Base-by-base conservation (phyloP, 1,284 basidiomycete species). In the Agaricales sp. region DNA sequence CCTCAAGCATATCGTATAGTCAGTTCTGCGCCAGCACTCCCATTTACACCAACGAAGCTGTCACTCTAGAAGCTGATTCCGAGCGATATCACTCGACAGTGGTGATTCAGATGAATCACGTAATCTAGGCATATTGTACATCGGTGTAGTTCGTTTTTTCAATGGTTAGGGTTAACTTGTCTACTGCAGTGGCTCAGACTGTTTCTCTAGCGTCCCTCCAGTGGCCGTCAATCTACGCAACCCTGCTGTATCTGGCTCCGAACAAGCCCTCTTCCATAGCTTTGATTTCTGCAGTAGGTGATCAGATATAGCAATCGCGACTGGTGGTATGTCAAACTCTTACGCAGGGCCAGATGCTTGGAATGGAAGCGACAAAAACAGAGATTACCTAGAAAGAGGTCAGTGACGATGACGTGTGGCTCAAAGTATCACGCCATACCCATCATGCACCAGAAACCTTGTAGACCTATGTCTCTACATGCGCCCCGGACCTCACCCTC, bases 401-500 rank as follows among this genome's bases (percentile, higher is more conserved):
- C 2, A 21, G 3, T 45, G 3, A 47, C 20, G n/a, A 24, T 30
- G 23, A 25, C 47, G 11, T 11, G n/a, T 39, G 12, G 12, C 8
- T 22, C 19, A n/a, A 51, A n/a, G 19, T 18, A 25, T n/a, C n/a
- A n/a, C n/a, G 2, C 55, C 61, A 45, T 53, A 65, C 75, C 76
- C 54, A 73, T 73, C 69, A 79, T 70, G 59, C 73, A 65, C 71
- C 75, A 79, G 51, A 79, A 58, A 49, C 71, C 67, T 0, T 69
- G 67, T 4, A 77, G 63, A 8, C 78, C 80, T 18, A 75, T 62
- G 53, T 77, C 71, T 22, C 77, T 65, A 63, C 70, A 79, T 3
- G 69, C 63, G 2, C 74, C 71, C 12, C 72, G 67, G 13, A 83
- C 57, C 62, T 88, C 83, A 8, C 82, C 80, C 59, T 87, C 83